These are phyloP conservation scores for Penicillium macrosclerotiorum DNA, from an alignment of 495 filamentous ascomycete species.

Conservation along the genomic window DNA sequence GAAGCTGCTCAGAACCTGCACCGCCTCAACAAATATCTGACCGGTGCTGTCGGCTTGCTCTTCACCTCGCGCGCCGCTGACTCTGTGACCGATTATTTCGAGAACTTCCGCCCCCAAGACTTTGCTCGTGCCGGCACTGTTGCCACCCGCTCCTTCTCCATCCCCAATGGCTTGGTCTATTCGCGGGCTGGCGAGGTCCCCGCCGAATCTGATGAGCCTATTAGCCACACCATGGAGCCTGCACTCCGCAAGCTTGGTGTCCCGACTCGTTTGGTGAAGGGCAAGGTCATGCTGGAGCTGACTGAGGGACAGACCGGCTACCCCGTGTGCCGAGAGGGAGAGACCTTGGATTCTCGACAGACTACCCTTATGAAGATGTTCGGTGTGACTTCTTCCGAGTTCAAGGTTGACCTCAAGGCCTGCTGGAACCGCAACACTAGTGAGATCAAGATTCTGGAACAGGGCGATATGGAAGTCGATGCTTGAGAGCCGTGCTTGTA, in stretches of 20 bases:
- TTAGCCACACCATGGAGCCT: constrained; percentile 84
- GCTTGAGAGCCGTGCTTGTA: constrained; percentile 24
- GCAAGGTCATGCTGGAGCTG: constrained; percentile 77
- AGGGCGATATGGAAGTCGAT: constrained; percentile 43
- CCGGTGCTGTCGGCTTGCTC: constrained; percentile 82
- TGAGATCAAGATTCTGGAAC: constrained; percentile 42
- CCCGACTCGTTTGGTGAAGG: constrained; percentile 83
- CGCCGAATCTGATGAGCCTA: constrained; percentile 74
- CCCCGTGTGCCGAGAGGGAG: constrained; percentile 75
- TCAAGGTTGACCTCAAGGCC: constrained; percentile 73
- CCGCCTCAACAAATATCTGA: constrained; percentile 65
- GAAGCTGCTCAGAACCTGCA: constrained; percentile 74
- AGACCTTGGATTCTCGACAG: constrained; percentile 81
- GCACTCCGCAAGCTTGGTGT: constrained; percentile 82
- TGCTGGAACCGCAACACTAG: constrained; percentile 44
- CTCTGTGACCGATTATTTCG: constrained; percentile 66
- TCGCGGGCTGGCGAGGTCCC: constrained; percentile 75
- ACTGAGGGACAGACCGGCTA: constrained; percentile 67
- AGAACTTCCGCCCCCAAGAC: constrained; percentile 64
- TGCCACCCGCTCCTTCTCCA: constrained; percentile 68
- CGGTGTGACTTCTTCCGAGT: constrained; percentile 83
- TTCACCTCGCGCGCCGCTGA: constrained; percentile 73
- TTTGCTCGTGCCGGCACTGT: constrained; percentile 84
- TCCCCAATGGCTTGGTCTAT: constrained; percentile 77
- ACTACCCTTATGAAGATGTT: constrained; percentile 93